phyloP scores from a whole-genome alignment of 768 basidiomycete species.

The Boletus rubroflammeus region DNA sequence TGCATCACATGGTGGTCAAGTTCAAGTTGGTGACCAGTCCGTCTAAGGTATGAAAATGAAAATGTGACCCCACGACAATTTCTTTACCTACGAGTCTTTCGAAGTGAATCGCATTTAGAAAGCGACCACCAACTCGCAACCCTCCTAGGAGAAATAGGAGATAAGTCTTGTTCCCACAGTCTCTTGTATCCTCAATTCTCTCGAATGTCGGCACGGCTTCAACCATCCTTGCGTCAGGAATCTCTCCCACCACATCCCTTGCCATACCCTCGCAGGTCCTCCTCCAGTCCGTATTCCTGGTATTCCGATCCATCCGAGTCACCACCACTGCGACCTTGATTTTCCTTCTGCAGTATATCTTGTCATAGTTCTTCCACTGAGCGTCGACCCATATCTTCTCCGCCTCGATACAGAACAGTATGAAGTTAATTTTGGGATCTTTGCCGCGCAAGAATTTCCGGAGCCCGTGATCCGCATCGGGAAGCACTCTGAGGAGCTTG shows the following conservation, averaged over 20 bases:
- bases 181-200: neutral
- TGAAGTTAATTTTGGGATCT: constrained; percentile 5
- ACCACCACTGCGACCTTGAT: constrained; percentile 15
- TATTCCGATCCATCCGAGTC: constrained; percentile 5
- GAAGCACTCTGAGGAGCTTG: neutral
- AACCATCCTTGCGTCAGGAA: constrained; percentile 1
- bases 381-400: constrained; percentile 2
- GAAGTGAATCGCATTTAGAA: neutral
- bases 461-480: constrained; percentile 12
- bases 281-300: neutral
- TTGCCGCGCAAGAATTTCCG: constrained; percentile 9
- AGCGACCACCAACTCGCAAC: neutral
- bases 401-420: constrained; percentile 12
- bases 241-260: neutral
- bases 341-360: constrained; percentile 8
- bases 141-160: constrained; percentile 1
- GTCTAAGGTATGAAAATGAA: too few species aligned
- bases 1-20: neutral
- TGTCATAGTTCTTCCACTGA: constrained; percentile 13
- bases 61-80: too few species aligned
- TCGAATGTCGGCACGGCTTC: constrained; percentile 7
- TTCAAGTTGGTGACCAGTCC: neutral
- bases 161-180: neutral
- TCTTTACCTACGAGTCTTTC: neutral
- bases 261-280: neutral